Evolutionary conservation across 768 basidiomycete genomes (phyloP).

Genomic region (Austroboletus eburneus): DNA sequence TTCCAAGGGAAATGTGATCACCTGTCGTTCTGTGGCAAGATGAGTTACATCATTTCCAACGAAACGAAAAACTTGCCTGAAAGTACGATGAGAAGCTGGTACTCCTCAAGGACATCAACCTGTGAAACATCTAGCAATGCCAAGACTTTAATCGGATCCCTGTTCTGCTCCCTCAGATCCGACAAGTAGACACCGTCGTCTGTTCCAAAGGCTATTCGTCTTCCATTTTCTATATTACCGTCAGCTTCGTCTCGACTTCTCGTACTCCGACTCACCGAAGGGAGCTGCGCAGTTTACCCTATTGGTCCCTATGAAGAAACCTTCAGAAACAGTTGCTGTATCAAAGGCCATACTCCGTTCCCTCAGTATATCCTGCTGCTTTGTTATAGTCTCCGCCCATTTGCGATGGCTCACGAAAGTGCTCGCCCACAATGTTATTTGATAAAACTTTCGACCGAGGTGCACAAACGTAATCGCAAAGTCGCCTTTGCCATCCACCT

Average conservation of each 20-base stretch:
- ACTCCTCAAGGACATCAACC: slow-evolving; percentile 95
- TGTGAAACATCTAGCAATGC: slow-evolving; percentile 87
- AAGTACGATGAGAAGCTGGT: slow-evolving; percentile 94
- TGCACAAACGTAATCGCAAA: slow-evolving; percentile 92
- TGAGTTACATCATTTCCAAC: neutral
- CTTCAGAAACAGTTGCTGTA: slow-evolving; percentile 77
- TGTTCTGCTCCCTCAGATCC: slow-evolving; percentile 69
- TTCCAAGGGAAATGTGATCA: slow-evolving; percentile 94
- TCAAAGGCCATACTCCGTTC: slow-evolving; percentile 88
- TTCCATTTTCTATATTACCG: slow-evolving; percentile 58
- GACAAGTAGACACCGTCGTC: slow-evolving; percentile 96
- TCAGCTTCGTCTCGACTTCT: neutral
- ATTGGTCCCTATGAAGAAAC: slow-evolving; percentile 81
- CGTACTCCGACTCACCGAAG: slow-evolving; percentile 57
- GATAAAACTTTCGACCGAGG: slow-evolving; percentile 89
- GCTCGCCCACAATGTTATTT: slow-evolving; percentile 86
- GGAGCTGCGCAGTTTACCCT: slow-evolving; percentile 91
- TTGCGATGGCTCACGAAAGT: slow-evolving; percentile 83
- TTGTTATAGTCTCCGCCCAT: slow-evolving; percentile 89
- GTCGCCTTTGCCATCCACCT: slow-evolving; percentile 70
- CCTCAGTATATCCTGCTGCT: slow-evolving; percentile 81
- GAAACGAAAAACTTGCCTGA: slow-evolving; percentile 55
- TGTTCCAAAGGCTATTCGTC: slow-evolving; percentile 92
- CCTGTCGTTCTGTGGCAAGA: slow-evolving; percentile 71
- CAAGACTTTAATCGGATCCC: slow-evolving; percentile 87